phyloP scores from a whole-genome alignment of 495 filamentous ascomycete genomes.

The Penicillium argentinense region DNA sequence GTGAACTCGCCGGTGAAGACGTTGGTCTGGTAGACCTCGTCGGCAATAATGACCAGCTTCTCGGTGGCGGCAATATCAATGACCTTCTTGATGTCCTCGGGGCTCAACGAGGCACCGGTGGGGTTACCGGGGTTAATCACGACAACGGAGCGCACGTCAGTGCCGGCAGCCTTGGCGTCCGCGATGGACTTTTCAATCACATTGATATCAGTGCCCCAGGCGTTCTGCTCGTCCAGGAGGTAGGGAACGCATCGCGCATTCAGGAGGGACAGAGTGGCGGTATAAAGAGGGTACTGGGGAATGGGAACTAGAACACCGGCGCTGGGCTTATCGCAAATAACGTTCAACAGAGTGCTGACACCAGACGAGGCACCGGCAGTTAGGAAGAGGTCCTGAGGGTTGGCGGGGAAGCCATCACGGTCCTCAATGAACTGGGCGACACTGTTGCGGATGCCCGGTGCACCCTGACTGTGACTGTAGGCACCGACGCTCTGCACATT shows the following conservation, averaged over 20 bases:
- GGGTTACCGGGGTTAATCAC: constrained; percentile 99
- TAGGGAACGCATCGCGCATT: constrained; percentile 90
- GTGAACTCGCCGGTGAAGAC: constrained; percentile 91
- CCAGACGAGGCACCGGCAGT: constrained; percentile 89
- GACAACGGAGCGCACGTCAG: constrained; percentile 86
- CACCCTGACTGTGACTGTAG: constrained; percentile 92
- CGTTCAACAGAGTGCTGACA: constrained; percentile 86
- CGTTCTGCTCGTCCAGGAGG: constrained; percentile 78
- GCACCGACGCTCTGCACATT: constrained; percentile 90
- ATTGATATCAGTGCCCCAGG: constrained; percentile 82
- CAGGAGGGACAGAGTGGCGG: constrained; percentile 83
- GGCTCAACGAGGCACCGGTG: constrained; percentile 79
- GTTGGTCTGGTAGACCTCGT: constrained; percentile 99
- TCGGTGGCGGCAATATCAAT: constrained; percentile 83
- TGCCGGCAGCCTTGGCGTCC: constrained; percentile 70
- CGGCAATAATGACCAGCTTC: constrained; percentile 84
- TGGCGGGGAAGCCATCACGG: constrained; percentile 83
- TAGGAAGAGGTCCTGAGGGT: constrained; percentile 78
- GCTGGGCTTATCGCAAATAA: constrained; percentile 77
- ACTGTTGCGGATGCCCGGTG: constrained; percentile 77
- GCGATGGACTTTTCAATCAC: constrained; percentile 69
- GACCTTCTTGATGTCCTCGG: constrained; percentile 76
- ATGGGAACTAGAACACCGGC: constrained; percentile 92
- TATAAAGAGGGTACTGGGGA: constrained; percentile 97
- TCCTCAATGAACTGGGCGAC: constrained; percentile 89